phyloP scores from a whole-genome alignment of 768 basidiomycete genomes.

The Steccherinum ochraceum region DNA sequence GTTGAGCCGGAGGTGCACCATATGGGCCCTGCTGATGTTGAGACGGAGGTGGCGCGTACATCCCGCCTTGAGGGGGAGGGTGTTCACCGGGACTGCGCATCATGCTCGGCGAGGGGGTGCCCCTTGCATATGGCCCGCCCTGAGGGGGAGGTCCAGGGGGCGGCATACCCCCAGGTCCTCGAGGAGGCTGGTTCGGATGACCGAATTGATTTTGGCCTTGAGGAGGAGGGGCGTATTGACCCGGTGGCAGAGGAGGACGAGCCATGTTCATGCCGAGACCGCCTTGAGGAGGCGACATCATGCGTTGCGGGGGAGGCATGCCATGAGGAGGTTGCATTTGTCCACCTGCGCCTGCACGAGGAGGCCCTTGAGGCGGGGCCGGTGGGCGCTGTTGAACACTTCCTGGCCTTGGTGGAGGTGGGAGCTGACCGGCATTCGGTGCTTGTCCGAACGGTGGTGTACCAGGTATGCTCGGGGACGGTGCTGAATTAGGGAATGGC shows the following conservation, averaged over 20 bases:
- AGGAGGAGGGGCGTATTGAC: conserved; percentile 45
- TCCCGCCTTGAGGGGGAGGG: conserved; percentile 27
- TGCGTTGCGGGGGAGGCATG: conserved; percentile 28
- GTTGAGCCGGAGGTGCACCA: background rate
- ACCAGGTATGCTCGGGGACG: conserved; percentile 12
- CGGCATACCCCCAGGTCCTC: conserved; percentile 19
- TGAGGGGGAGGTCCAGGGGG: conserved; percentile 30
- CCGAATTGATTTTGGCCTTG: conserved; percentile 24
- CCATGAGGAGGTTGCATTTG: conserved; percentile 9
- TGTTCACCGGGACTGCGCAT: conserved; percentile 24
- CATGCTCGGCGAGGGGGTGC: conserved; percentile 37
- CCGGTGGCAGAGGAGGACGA: conserved; percentile 37
- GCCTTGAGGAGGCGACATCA: conserved; percentile 41
- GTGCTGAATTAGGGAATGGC: conserved; percentile 73
- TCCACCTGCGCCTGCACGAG: conserved; percentile 28
- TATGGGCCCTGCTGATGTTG: conserved; percentile 10
- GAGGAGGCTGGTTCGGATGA: conserved; percentile 32
- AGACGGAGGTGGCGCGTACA: conserved; percentile 10
- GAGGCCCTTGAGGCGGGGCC: conserved; percentile 27
- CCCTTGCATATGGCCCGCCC: conserved; percentile 26
- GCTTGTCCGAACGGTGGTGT: conserved; percentile 16
- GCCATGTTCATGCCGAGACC: conserved; percentile 19
- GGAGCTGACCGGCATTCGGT: conserved; percentile 17
- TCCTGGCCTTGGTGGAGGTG: conserved; percentile 59
- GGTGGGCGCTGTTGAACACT: conserved; percentile 47